phyloP scores from a whole-genome alignment of 768 basidiomycete species.

The Peribolospora baueri region DNA sequence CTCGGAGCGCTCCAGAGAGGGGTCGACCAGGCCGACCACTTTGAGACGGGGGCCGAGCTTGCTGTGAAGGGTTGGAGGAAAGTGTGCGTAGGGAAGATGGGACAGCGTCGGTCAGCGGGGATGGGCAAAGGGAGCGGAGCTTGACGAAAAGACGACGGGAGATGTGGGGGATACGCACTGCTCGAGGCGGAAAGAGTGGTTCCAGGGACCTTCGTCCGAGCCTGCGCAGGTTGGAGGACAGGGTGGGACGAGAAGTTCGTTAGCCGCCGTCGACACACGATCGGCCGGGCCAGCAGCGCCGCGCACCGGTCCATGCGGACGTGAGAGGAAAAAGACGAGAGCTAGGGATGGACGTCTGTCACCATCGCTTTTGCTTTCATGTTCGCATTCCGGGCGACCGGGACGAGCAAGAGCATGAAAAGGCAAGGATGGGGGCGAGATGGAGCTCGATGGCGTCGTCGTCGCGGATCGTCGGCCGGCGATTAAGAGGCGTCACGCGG shows the following conservation, averaged over 20 bases:
- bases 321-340: background rate
- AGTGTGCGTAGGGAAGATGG: background rate
- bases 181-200: constrained; percentile 27
- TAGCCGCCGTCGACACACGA: too few species aligned
- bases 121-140: too few species aligned
- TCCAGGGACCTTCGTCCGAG: constrained; percentile 6
- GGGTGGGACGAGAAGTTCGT: too few species aligned
- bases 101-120: background rate
- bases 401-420: background rate
- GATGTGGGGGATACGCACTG: constrained; percentile 4
- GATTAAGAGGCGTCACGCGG: too few species aligned
- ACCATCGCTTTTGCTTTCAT: background rate
- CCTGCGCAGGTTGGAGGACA: background rate
- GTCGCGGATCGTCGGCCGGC: too few species aligned
- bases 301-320: background rate
- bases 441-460: too few species aligned
- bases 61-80: constrained; percentile 16
- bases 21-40: constrained; percentile 83
- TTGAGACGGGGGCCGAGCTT: constrained; percentile 91
- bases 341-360: background rate
- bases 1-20: constrained; percentile 53
- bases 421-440: background rate
- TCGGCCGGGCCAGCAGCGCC: too few species aligned
- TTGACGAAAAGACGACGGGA: too few species aligned
- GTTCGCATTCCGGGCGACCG: background rate